A percentile compares a stretch with the other conserved stretches of the same genome.
phyloP scores from a whole-genome alignment of 371 early-diverging fungal species.

The Mortierella sp. region DNA sequence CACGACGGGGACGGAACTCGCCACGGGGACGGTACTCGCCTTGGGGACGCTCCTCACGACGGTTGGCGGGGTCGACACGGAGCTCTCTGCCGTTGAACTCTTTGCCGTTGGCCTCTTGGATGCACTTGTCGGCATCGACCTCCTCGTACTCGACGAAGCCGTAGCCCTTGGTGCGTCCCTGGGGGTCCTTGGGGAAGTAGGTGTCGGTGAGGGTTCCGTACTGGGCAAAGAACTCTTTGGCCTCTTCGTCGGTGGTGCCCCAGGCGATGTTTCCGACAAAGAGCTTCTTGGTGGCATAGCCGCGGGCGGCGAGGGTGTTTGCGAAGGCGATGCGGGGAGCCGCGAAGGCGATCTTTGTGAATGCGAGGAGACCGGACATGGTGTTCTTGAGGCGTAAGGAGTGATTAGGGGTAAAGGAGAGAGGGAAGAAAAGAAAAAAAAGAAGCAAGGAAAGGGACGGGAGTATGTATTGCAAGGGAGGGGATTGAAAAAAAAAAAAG shows the following conservation, averaged over 20 bases:
- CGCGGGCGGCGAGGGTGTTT: constrained; percentile 53
- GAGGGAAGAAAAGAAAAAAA: constrained; percentile 4
- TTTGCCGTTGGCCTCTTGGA: constrained; percentile 67
- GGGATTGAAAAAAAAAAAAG: too few relatives aligned
- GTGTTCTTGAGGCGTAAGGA: constrained; percentile 1
- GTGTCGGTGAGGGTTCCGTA: too few relatives aligned
- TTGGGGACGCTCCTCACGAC: constrained; percentile 20
- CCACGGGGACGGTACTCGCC: constrained; percentile 22
- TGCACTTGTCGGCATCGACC: constrained; percentile 68
- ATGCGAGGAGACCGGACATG: constrained; percentile 55
- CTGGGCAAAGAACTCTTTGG: too few relatives aligned
- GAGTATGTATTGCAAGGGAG: background rate
- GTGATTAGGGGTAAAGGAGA: background rate
- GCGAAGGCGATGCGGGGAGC: constrained; percentile 45
- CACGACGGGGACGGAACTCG: constrained; percentile 28
- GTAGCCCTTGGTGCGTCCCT: constrained; percentile 80
- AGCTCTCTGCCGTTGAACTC: constrained; percentile 75
- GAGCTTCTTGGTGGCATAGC: constrained; percentile 66
- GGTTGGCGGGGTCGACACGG: constrained; percentile 61
- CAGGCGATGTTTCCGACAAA: constrained; percentile 80
- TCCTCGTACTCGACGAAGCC: constrained; percentile 78
- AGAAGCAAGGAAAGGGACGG: constrained; percentile 7
- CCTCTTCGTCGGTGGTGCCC: constrained; percentile 67
- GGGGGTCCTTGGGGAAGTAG: constrained; percentile 64
- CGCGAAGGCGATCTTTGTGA: constrained; percentile 53